These are phyloP conservation scores for Huntiella abstrusa DNA, from an alignment of 2,329 filamentous ascomycete species.

Conservation along the genomic window DNA sequence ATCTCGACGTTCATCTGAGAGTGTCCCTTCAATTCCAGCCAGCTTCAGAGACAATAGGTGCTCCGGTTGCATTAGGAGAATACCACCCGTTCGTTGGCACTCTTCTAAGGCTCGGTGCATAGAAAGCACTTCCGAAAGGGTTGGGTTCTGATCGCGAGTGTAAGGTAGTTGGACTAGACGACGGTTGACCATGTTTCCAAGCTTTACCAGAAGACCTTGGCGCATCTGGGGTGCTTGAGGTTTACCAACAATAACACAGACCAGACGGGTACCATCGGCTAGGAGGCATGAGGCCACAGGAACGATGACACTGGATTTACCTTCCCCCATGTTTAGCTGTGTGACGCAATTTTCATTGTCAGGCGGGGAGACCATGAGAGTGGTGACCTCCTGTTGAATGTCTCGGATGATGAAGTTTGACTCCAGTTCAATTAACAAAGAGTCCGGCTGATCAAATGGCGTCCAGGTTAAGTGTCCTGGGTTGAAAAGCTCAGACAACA, in stretches of 20 bases:
- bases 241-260: slow-evolving; percentile 41
- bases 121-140: slow-evolving; percentile 20
- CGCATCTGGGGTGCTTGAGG: slow-evolving; percentile 42
- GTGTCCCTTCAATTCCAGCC: slow-evolving; percentile 32
- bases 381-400: slow-evolving; percentile 38
- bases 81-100: slow-evolving; percentile 30
- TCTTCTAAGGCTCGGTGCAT: slow-evolving; percentile 17
- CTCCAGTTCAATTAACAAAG: slow-evolving; percentile 45
- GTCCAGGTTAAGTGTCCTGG: slow-evolving; percentile 37
- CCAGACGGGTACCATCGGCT: slow-evolving; percentile 30
- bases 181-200: slow-evolving; percentile 36
- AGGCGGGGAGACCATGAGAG: slow-evolving; percentile 30
- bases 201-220: slow-evolving; percentile 31
- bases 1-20: not conserved
- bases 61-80: slow-evolving; percentile 44
- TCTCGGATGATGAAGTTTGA: slow-evolving; percentile 40
- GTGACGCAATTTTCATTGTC: slow-evolving; percentile 31
- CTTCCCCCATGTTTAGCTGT: slow-evolving; percentile 55
- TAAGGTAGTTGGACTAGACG: slow-evolving; percentile 40
- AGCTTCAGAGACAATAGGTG: slow-evolving; percentile 45
- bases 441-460: slow-evolving; percentile 33
- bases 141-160: slow-evolving; percentile 26
- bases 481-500: slow-evolving; percentile 28
- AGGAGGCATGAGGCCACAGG: slow-evolving; percentile 39
- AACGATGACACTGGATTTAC: slow-evolving; percentile 50